Conservation (phyloP, 768 basidiomycete species). For the Russula vinacea region DNA sequence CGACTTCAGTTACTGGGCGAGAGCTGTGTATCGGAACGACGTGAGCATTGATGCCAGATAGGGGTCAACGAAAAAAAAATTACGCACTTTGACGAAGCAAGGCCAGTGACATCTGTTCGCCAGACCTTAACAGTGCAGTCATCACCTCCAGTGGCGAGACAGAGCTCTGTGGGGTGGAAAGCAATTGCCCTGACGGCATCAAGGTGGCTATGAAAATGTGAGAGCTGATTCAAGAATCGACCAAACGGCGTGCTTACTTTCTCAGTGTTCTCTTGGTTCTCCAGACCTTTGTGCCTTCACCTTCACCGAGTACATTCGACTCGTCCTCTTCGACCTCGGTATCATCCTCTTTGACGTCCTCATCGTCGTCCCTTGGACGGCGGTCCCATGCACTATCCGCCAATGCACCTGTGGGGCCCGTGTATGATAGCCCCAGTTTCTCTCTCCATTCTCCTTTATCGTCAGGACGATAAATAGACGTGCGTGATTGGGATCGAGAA, state of each 20-base stretch:
- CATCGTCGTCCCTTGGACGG: conserved; percentile 56
- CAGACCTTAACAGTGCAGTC: conserved; percentile 96
- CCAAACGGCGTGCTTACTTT: conserved; percentile 57
- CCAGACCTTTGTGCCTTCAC: conserved; percentile 75
- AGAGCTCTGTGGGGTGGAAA: conserved; percentile 83
- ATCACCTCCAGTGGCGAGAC: conserved; percentile 90
- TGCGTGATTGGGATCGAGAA: conserved; percentile 52
- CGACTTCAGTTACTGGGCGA: conserved; percentile 77
- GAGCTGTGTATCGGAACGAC: conserved; percentile 42
- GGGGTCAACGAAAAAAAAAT: conserved; percentile 18
- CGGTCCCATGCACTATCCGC: conserved; percentile 51
- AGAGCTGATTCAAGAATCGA: conserved; percentile 17
- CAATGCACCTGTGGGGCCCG: conserved; percentile 48
- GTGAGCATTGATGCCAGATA: conserved; percentile 9
- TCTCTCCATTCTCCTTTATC: conserved; percentile 86
- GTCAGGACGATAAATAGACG: conserved; percentile 85
- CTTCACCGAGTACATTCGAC: conserved; percentile 56
- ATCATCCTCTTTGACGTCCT: conserved; percentile 67
- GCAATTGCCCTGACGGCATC: conserved; percentile 89
- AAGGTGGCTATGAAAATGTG: conserved; percentile 61
- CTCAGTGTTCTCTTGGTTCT: conserved; percentile 81
- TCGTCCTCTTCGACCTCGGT: conserved; percentile 64
- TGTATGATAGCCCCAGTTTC: conserved; percentile 62
- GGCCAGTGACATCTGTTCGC: conserved; percentile 75
- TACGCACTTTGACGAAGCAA: conserved; percentile 76